Percentiles rank a stretch among this genome's conserved stretches.
phyloP scores from a whole-genome alignment of 208 protist species.

The Acanthamoeba castellanii region DNA sequence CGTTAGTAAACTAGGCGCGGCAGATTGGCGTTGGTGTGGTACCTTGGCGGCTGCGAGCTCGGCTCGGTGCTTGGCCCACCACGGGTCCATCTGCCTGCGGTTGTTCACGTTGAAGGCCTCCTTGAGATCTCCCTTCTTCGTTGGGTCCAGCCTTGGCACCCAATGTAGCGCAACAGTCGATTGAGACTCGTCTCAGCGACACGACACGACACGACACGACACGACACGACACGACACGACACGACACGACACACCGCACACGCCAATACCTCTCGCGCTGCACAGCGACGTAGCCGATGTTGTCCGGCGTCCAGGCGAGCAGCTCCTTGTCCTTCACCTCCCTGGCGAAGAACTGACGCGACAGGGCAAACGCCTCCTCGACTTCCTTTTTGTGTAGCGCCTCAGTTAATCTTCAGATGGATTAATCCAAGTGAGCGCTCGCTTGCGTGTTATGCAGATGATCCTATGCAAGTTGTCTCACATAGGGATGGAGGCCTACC shows the following conservation, averaged over 20 bases:
- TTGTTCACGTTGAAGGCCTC: conserved; percentile 66
- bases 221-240: neutral
- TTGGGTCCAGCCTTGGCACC: conserved; percentile 3
- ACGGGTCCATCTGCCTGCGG: neutral
- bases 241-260: too few species aligned
- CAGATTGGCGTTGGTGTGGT: neutral
- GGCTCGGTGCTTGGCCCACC: conserved; percentile 13
- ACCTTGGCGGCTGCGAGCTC: neutral
- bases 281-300: conserved; percentile 59
- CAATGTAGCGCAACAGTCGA: too few species aligned
- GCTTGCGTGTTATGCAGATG: too few species aligned
- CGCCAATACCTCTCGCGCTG: conserved; percentile 11
- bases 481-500: neutral
- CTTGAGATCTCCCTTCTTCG: conserved; percentile 47
- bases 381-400: neutral
- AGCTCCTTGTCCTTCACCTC: neutral
- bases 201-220: neutral
- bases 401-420: too few species aligned
- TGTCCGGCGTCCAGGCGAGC: conserved; percentile 22
- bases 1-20: too few species aligned
- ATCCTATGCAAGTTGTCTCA: neutral
- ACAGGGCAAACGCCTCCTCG: neutral
- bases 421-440: too few species aligned
- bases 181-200: neutral
- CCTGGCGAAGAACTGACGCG: neutral